A percentile compares a stretch with the other conserved stretches of the same genome.
Evolutionary conservation across 1,284 basidiomycete species (phyloP).

Genomic region (Cryptococcus sp.): DNA sequence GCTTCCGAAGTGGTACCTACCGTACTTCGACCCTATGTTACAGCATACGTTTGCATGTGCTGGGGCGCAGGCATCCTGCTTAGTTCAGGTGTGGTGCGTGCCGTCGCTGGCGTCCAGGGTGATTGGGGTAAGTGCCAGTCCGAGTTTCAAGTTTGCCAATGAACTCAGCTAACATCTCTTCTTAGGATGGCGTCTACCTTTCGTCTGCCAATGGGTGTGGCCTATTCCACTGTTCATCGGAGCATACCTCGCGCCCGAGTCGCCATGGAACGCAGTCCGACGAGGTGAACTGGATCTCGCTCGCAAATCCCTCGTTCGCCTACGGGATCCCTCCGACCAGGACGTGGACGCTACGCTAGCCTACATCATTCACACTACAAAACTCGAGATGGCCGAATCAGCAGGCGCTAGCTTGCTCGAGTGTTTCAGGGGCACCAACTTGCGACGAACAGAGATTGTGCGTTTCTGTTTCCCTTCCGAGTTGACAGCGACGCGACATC

Average conservation of each 20-base stretch:
- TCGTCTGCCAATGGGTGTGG: conserved; percentile 49
- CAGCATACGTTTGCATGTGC: conserved; percentile 57
- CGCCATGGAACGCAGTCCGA: conserved; percentile 43
- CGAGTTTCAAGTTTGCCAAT: background rate
- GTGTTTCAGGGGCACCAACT: conserved; percentile 33
- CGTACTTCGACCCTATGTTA: conserved; percentile 55
- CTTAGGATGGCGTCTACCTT: conserved; percentile 22
- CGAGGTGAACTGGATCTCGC: conserved; percentile 29
- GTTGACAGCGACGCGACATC: background rate
- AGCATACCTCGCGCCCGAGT: conserved; percentile 43
- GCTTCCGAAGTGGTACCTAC: conserved; percentile 58
- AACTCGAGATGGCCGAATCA: conserved; percentile 33
- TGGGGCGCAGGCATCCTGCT: conserved; percentile 56
- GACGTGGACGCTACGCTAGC: conserved; percentile 31
- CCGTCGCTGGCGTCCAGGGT: conserved; percentile 34
- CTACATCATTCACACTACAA: conserved; percentile 40
- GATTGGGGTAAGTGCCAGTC: conserved; percentile 38
- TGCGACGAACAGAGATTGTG: conserved; percentile 35
- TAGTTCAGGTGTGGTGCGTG: conserved; percentile 55
- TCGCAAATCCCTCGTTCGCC: conserved; percentile 17
- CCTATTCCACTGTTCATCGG: conserved; percentile 43
- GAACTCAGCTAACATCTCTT: background rate
- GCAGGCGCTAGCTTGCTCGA: conserved; percentile 32
- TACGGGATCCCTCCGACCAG: conserved; percentile 21
- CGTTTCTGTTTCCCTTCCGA: conserved; percentile 18